Base-by-base conservation (phyloP, 1,284 basidiomycete species). In the Irpex lacteus region DNA sequence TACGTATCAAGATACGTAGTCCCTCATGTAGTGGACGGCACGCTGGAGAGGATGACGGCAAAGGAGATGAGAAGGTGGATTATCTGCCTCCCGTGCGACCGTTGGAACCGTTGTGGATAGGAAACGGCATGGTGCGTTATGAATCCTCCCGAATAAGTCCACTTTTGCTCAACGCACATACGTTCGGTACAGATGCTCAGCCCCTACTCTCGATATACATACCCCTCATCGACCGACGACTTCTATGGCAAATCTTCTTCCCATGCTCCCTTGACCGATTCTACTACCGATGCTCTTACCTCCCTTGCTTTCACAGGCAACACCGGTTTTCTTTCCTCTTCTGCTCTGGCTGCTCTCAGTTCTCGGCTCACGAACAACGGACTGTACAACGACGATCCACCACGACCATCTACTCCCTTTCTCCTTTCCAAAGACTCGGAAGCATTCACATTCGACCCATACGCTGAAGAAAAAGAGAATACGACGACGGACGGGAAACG, bases 281-380 rank as follows among this genome's bases (percentile, higher is more conserved):
- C 50, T 53, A 53, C 66, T 4, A 65, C 66, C 36, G 56, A 70
- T 57, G 73, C 72, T 19, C 70, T 74, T 15, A 66, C 71, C 11
- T 67, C 72, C 21, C 60, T 73, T 36, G 73, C 72, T 5, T 72
- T 72, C 65, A 75, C 72, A 1, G 74, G 73, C 11, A 61, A 63
- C 37, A 59, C 66, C 7, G 37, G 38, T n/a, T 53, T 58, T 3
- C 61, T 73, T 4, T 74, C 69, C 26, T 72, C 71, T 18, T 70
- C 71, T 13, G 71, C 72, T 6, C 59, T 74, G 9, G 74, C 74
- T 5, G 70, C 70, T 1, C 65, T 71, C 11, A 70, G 72, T 5
- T 71, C 71, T 3, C 70, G 71, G 19, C 65, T 73, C 19, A 69
- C 68, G 47, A 66, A 71, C n/a, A 63, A 66, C 3, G 60, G 65